These are phyloP conservation scores for Diaporthe vexans DNA, from an alignment of 2,329 filamentous ascomycete species.

Conservation along the genomic window DNA sequence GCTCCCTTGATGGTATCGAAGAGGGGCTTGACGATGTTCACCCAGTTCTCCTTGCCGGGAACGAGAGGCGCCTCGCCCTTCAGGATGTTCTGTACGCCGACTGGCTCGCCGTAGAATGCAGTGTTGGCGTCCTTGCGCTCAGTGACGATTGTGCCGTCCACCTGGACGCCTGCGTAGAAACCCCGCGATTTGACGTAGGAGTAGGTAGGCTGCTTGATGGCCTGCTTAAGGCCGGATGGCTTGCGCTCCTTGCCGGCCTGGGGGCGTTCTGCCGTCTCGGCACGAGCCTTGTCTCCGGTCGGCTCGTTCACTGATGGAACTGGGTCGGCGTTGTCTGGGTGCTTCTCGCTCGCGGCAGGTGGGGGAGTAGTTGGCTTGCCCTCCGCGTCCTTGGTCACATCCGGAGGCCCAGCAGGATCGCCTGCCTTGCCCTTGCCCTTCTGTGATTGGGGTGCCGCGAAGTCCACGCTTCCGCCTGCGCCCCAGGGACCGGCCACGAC, in stretches of 20 bases:
- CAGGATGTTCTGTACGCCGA: constrained; percentile 63
- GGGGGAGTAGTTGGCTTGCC: constrained; percentile 29
- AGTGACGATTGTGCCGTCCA: constrained; percentile 89
- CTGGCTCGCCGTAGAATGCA: constrained; percentile 80
- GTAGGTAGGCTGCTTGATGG: constrained; percentile 60
- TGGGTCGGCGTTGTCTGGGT: constrained; percentile 41
- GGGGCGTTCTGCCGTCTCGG: constrained; percentile 29
- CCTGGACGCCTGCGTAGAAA: constrained; percentile 87
- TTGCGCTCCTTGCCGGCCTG: constrained; percentile 43
- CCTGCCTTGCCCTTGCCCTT: constrained; percentile 43
- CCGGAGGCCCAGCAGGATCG: constrained; percentile 26
- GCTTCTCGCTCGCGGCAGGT: constrained; percentile 25
- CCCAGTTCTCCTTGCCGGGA: constrained; percentile 49
- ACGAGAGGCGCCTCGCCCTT: constrained; percentile 56
- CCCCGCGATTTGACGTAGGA: constrained; percentile 89
- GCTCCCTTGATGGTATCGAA: constrained; percentile 54
- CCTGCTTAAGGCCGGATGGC: constrained; percentile 47
- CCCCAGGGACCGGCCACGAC: constrained; percentile 79
- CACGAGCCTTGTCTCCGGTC: constrained; percentile 62
- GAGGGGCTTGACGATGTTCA: constrained; percentile 50
- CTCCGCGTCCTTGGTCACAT: constrained; percentile 34
- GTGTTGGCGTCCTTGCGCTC: constrained; percentile 92
- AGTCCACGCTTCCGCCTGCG: constrained; percentile 81
- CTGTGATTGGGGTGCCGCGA: constrained; percentile 48
- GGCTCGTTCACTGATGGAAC: constrained; percentile 63